phyloP scores from a whole-genome alignment of 2,329 filamentous ascomycete species.

The Sporothrix schenckii region DNA sequence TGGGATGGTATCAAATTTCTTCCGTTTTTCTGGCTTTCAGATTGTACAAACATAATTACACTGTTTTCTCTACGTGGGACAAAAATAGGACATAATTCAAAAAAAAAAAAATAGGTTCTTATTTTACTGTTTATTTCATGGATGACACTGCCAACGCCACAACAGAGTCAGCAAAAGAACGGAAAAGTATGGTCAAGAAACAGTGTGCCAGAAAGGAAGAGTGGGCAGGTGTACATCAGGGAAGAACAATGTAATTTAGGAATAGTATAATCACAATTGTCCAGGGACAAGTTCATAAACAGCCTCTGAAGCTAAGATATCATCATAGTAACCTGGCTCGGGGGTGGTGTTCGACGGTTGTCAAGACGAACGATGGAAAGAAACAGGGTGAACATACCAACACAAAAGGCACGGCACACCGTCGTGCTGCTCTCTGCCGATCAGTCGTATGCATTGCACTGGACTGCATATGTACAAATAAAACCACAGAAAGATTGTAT shows the following conservation, averaged over 20 bases:
- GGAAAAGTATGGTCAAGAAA: no score
- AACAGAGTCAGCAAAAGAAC: not conserved
- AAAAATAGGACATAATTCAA: not conserved
- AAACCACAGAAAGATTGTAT: conserved; percentile 16
- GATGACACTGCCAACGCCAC: conserved; percentile 26
- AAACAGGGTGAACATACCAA: conserved; percentile 22
- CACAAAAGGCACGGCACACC: conserved; percentile 15
- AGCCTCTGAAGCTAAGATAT: conserved; percentile 36
- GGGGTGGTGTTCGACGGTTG: not conserved
- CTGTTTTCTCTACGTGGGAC: not conserved
- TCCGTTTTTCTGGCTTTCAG: not conserved
- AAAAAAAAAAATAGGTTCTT: conserved; percentile 4
- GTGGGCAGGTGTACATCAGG: conserved; percentile 29
- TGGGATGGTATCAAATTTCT: conserved; percentile 12
- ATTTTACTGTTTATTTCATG: conserved; percentile 15
- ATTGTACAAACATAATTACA: not conserved
- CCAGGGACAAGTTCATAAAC: conserved; percentile 33
- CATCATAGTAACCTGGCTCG: conserved; percentile 30
- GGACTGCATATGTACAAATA: conserved; percentile 30
- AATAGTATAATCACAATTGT: conserved; percentile 33
- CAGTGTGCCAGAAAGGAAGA: not conserved
- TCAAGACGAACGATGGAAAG: not conserved
- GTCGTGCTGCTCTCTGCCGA: conserved; percentile 7
- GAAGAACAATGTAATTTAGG: conserved; percentile 35
- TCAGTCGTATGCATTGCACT: not conserved